These are phyloP conservation scores for Rhytidhysteron rufulum DNA, from an alignment of 2,329 filamentous ascomycete genomes.

Conservation along the genomic window DNA sequence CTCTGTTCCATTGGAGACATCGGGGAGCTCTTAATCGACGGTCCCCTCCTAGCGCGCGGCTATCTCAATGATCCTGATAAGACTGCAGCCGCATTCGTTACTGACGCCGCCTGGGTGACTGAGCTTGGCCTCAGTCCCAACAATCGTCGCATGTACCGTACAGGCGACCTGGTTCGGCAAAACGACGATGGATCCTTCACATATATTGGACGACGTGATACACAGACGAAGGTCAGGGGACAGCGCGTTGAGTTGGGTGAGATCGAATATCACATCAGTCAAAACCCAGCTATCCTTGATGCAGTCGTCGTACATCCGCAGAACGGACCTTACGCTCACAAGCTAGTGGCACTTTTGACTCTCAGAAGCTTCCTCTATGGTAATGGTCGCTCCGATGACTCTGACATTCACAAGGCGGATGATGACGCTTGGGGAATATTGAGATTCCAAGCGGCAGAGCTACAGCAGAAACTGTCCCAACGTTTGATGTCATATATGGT, in stretches of 20 bases:
- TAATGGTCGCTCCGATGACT: too few species aligned
- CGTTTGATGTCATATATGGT: too few species aligned
- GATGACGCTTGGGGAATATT: too few species aligned
- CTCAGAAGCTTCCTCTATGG: too few species aligned
- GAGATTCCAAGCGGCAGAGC: too few species aligned
- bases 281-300: slow-evolving; percentile 5
- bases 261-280: slow-evolving; percentile 33
- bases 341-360: too few species aligned
- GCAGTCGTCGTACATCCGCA: neutral
- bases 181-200: slow-evolving; percentile 5
- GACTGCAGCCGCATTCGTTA: slow-evolving; percentile 16
- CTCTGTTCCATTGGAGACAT: slow-evolving; percentile 20
- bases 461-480: too few species aligned
- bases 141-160: slow-evolving; percentile 6
- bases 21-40: slow-evolving; percentile 53
- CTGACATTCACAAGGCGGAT: slow-evolving; percentile 8
- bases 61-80: slow-evolving; percentile 9
- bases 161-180: slow-evolving; percentile 7
- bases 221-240: slow-evolving; percentile 24
- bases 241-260: slow-evolving; percentile 36
- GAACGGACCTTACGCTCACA: neutral
- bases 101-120: slow-evolving; percentile 8
- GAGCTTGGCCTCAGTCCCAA: neutral
- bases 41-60: slow-evolving; percentile 36
- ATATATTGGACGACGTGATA: slow-evolving; percentile 8